Base-by-base conservation (phyloP, 768 basidiomycete genomes). In the Leucosporidium scottii region DNA sequence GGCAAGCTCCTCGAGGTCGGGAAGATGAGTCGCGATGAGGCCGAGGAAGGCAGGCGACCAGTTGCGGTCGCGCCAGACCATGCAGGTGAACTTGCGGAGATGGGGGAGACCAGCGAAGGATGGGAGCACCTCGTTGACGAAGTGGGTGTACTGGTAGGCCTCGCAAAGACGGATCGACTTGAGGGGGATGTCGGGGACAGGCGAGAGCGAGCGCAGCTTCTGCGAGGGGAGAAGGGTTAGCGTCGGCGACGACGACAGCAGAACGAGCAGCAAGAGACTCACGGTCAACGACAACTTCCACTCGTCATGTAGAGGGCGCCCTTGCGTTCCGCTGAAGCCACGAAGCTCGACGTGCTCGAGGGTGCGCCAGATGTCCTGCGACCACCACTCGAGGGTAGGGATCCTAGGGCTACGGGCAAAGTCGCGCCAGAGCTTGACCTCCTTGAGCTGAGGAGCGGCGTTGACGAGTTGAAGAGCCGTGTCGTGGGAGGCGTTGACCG, bases 101-200 rank as follows among this genome's bases (percentile, higher is more conserved):
- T 61, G 39, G 3, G 54, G 60, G 30, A 66, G 65, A 31, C n/a
- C 18, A 1, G 44, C 30, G 39, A 66, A 10, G 30, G 47, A 2
- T 1, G 54, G 65, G 31, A 66, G 54, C 47, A 66, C 2, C 30
- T 34, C n/a, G 28, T 4, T 2, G 7, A n/a, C 36, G 20, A 66
- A 30, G 53, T 25, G 21, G 18, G 15, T 2, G 31, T 56, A 31
- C 1, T 3, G 0, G 60, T 49, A 39, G 17, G 59, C 53, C 48
- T 66, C 65, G 59, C n/a, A 27, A 27, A 66, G 59, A 18, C 65
- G 65, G 21, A 66, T 59, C 12, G 54, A 27, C 27, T 31, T 59
- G 34, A 66, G 59, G 0, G 65, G 65, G 51, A 66, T n/a, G 44
- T 15, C 7, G 25, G 28, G 30, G 54, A 54, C 30, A 0, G 54